Evolutionary conservation across 1,139 yeast genomes (phyloP).

Genomic region (Debaryomyces singareniensis): DNA sequence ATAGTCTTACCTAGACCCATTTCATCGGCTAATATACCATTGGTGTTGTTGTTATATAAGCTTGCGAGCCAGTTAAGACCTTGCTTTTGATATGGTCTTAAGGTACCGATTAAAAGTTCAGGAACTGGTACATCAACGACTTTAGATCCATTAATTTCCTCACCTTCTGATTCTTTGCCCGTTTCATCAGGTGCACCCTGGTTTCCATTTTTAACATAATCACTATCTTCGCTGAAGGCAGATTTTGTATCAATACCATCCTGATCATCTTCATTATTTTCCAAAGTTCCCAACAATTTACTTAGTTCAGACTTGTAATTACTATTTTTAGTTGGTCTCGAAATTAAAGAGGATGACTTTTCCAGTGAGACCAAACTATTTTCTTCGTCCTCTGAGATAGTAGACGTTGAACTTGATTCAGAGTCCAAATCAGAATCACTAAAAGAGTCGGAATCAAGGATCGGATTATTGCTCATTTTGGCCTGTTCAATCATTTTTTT

Average conservation of each 20-base stretch:
- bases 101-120: conserved; percentile 66
- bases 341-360: too few species aligned
- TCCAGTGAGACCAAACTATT: too few species aligned
- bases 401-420: conserved; percentile 4
- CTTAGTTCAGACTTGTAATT: too few species aligned
- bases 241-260: too few species aligned
- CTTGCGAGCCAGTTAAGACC: conserved; percentile 98
- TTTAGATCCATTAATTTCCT: conserved; percentile 38
- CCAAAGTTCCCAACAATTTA: too few species aligned
- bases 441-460: conserved; percentile 3
- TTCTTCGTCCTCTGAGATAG: conserved; percentile 9
- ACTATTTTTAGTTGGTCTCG: too few species aligned
- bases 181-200: too few species aligned
- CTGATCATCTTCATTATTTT: too few species aligned
- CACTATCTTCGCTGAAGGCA: too few species aligned
- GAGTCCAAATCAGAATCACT: conserved; percentile 8
- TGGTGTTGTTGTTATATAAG: conserved; percentile 83
- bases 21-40: conserved; percentile 96
- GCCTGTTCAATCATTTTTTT: conserved; percentile 21
- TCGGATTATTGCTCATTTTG: neutral
- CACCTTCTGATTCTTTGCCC: too few species aligned
- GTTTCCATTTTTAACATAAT: too few species aligned
- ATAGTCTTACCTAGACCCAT: conserved; percentile 99
- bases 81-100: conserved; percentile 90
- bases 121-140: conserved; percentile 70